phyloP scores from a whole-genome alignment of 2,329 filamentous ascomycete species.

The Aureobasidium sp. region DNA sequence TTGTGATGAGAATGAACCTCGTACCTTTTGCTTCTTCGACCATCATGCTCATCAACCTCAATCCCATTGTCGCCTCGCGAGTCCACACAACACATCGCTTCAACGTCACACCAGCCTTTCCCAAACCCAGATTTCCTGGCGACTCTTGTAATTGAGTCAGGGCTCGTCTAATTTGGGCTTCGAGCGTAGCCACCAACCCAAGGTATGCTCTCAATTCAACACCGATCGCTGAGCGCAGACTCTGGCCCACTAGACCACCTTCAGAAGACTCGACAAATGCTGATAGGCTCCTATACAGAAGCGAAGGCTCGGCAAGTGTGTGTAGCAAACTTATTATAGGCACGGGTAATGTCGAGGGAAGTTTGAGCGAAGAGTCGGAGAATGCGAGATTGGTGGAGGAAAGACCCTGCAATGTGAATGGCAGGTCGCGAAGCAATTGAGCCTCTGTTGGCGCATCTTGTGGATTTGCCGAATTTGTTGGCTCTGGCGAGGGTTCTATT shows the following conservation, averaged over 20 bases:
- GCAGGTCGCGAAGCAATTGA: slow-evolving; percentile 58
- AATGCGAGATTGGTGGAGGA: slow-evolving; percentile 83
- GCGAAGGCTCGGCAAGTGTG: slow-evolving; percentile 81
- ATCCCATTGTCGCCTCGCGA: slow-evolving; percentile 88
- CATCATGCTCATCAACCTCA: slow-evolving; percentile 88
- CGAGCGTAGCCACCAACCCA: slow-evolving; percentile 81
- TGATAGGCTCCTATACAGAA: slow-evolving; percentile 78
- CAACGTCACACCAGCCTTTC: slow-evolving; percentile 83
- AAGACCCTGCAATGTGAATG: slow-evolving; percentile 86
- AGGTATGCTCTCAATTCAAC: slow-evolving; percentile 84
- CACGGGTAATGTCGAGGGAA: slow-evolving; percentile 72
- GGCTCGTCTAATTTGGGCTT: slow-evolving; percentile 82
- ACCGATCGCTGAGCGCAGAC: slow-evolving; percentile 77
- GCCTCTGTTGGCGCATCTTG: slow-evolving; percentile 31
- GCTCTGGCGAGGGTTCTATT: slow-evolving; percentile 3
- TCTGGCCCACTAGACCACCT: slow-evolving; percentile 83
- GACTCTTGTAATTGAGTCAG: slow-evolving; percentile 63
- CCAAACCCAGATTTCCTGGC: slow-evolving; percentile 58
- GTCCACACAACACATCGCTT: slow-evolving; percentile 98
- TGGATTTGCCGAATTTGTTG: neutral
- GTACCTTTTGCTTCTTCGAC: slow-evolving; percentile 79
- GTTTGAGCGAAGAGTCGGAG: slow-evolving; percentile 58
- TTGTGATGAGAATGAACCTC: slow-evolving; percentile 16
- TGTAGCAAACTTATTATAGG: slow-evolving; percentile 83
- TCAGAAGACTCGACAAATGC: slow-evolving; percentile 75